Conservation (phyloP, 495 filamentous ascomycete species). For the Xylaria sp. region DNA sequence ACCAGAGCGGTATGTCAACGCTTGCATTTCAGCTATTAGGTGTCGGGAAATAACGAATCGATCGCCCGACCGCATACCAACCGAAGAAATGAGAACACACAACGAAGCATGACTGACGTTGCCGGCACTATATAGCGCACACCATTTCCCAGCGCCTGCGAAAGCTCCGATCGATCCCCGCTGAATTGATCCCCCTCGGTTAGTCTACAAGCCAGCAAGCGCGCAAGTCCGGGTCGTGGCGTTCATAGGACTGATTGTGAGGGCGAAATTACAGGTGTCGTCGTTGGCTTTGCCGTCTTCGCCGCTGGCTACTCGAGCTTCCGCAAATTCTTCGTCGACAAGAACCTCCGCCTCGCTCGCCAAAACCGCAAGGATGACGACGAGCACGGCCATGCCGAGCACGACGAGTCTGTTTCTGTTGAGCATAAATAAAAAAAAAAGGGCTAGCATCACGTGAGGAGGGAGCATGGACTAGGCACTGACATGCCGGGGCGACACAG, state of each 20-base stretch:
- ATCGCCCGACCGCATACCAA: not conserved
- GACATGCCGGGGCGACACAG: conserved; percentile 25
- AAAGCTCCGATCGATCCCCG: conserved; percentile 82
- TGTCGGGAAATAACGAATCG: not conserved
- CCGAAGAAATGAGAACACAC: not conserved
- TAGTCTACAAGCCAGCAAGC: conserved; percentile 46
- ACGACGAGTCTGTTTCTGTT: too few species aligned
- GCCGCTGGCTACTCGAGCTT: conserved; percentile 80
- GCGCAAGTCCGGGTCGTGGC: conserved; percentile 2
- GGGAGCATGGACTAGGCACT: conserved; percentile 14
- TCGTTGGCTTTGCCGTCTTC: conserved; percentile 70
- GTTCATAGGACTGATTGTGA: conserved; percentile 25
- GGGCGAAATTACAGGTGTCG: conserved; percentile 66
- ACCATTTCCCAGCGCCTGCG: conserved; percentile 96
- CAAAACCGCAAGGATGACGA: conserved; percentile 59
- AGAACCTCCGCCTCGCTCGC: conserved; percentile 81
- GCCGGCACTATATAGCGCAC: conserved; percentile 68
- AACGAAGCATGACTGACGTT: conserved; percentile 10
- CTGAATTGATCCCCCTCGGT: conserved; percentile 96
- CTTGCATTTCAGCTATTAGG: not conserved
- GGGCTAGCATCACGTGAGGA: conserved; percentile 3
- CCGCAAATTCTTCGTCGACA: conserved; percentile 86
- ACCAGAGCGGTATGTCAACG: conserved; percentile 76
- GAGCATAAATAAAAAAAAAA: too few species aligned
- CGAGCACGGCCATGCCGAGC: too few species aligned